These are phyloP conservation scores for Pichia inconspicua DNA, from an alignment of 1,139 yeast genomes.

Conservation along the genomic window DNA sequence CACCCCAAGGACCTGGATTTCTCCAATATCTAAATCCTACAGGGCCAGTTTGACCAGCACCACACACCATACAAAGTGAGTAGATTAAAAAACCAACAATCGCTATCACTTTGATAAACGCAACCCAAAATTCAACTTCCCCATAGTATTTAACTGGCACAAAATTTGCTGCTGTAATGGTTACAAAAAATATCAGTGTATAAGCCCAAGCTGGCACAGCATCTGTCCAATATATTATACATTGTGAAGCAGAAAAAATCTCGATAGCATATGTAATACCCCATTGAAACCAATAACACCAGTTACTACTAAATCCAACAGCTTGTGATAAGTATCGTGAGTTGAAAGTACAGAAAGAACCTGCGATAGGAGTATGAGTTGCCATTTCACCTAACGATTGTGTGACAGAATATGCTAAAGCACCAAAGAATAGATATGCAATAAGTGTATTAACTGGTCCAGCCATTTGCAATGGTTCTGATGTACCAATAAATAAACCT, in stretches of 20 bases:
- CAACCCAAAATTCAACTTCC: slow-evolving; percentile 63
- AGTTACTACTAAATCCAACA: slow-evolving; percentile 74
- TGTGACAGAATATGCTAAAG: slow-evolving; percentile 57
- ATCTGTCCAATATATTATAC: slow-evolving; percentile 66
- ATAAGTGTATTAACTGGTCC: slow-evolving; percentile 65
- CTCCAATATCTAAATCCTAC: slow-evolving; percentile 88
- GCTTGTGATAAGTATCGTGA: slow-evolving; percentile 63
- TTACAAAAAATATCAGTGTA: slow-evolving; percentile 62
- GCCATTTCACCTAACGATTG: slow-evolving; percentile 78
- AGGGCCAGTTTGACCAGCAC: slow-evolving; percentile 42
- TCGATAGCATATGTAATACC: slow-evolving; percentile 79
- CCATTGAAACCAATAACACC: slow-evolving; percentile 85
- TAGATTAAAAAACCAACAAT: slow-evolving; percentile 47
- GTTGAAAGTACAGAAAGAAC: slow-evolving; percentile 52
- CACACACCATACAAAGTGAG: slow-evolving; percentile 37
- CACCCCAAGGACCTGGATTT: slow-evolving; percentile 83
- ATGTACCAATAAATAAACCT: slow-evolving; percentile 55
- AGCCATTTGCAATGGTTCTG: slow-evolving; percentile 41
- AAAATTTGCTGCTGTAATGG: slow-evolving; percentile 44
- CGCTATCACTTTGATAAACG: slow-evolving; percentile 49
- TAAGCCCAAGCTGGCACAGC: slow-evolving; percentile 69
- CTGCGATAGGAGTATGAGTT: slow-evolving; percentile 63
- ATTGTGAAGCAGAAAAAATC: slow-evolving; percentile 70
- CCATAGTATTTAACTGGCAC: slow-evolving; percentile 61
- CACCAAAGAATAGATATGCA: slow-evolving; percentile 58